Evolutionary conservation across 106 monocot genomes (phyloP).

Genomic region (Dendrobium nobile): DNA sequence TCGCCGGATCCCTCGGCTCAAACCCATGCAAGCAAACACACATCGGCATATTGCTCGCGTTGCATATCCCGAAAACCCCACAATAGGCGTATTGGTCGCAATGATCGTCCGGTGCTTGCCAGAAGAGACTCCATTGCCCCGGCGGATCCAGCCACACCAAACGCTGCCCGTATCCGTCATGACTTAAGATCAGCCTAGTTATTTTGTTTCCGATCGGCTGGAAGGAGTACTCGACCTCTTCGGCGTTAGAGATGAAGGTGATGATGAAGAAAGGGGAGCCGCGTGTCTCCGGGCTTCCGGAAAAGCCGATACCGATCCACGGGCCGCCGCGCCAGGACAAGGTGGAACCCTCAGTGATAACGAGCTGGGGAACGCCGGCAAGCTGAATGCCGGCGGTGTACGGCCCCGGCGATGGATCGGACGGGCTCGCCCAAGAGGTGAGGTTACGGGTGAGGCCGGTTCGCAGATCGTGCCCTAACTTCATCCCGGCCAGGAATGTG

Average conservation of each 20-base stretch:
- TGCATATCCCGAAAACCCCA: slow-evolving; percentile 38
- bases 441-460: not conserved
- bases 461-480: not conserved
- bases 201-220: not conserved
- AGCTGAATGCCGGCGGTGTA: slow-evolving; percentile 6
- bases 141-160: slow-evolving; percentile 9
- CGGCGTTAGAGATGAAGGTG: slow-evolving; percentile 10
- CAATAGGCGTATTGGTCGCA: slow-evolving; percentile 31
- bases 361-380: not conserved
- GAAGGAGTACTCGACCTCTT: slow-evolving; percentile 18
- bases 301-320: slow-evolving; percentile 13
- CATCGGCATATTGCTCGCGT: slow-evolving; percentile 18
- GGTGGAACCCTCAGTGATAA: not conserved
- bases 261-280: not conserved
- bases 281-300: not conserved
- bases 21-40: slow-evolving; percentile 53
- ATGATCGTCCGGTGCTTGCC: slow-evolving; percentile 14
- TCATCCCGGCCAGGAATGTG: slow-evolving; percentile 19
- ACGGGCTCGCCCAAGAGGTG: slow-evolving; percentile 14
- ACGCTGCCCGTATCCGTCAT: slow-evolving; percentile 6
- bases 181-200: slow-evolving; percentile 1
- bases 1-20: slow-evolving; percentile 14
- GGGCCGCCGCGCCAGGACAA: slow-evolving; percentile 11
- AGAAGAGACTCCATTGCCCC: slow-evolving; percentile 19
- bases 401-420: slow-evolving; percentile 21